Evolutionary conservation across 2,329 filamentous ascomycete genomes (phyloP), one percentile per base, ranked within the genome.

Genomic region (Alternaria hordeiaustralica): DNA sequence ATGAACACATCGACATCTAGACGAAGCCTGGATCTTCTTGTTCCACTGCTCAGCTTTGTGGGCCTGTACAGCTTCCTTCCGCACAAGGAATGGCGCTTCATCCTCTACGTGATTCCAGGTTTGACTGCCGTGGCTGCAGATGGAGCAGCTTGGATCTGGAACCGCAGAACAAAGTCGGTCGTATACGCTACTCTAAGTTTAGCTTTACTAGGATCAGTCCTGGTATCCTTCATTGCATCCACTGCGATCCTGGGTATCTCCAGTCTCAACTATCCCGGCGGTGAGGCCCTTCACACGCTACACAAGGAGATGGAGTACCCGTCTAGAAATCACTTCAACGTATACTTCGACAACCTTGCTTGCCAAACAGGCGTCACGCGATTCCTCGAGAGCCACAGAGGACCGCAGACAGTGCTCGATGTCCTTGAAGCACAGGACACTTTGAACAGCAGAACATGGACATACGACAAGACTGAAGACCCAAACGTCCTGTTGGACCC

Each of bases 41-140:
- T 90, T 3, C 94, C 96, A 0, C 86, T 87, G 10, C 69, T 96
- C 2, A 79, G 87, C 28, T 99, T 94, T 78, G 85, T 96, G 20
- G 86, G 86, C 5, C 79, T 96, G 46, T 98, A 97, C 84, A 97
- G 93, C 67, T 72, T 93, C 55, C 91, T 97, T 65, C 94, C 95
- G 0, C 96, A 99, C 83, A 99, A 99, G 78, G 96, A 99, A 82
- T 92, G 94, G 78, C 92, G 96, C 18, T 99, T 99, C 84, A 90
- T 99, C 71, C 89, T 98, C 73, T 98, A 98, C 81, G 86, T 89
- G 56, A 85, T 97, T 23, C 96, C 96, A 0, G 86, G 90, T 0
- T 83, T 98, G 28, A 97, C 94, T 0, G 91, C 90, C 11, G 87
- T 90, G 3, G 90, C 93, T 0, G 90, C 93, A 4, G 85, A 93